Base-by-base conservation (phyloP, 257 asterid genomes). In the Forsythia suspensa region DNA sequence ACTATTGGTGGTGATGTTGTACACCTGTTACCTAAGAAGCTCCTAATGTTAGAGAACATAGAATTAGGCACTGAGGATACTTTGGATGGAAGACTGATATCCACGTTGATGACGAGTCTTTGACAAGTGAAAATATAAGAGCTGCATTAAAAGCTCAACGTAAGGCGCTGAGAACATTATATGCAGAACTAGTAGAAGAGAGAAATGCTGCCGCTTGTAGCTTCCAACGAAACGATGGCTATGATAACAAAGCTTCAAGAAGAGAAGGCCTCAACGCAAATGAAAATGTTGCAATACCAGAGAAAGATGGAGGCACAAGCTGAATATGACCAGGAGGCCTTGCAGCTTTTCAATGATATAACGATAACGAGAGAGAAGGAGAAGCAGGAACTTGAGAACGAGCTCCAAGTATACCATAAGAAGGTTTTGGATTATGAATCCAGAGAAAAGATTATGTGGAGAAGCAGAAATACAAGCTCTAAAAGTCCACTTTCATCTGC, bases 241-340 rank as follows among this genome's bases (percentile, higher is more conserved):
- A 90, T 92, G 97, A 92, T 90, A 57, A 88, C 82, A 13, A 82
- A 89, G 76, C 86, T 92, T 74, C 92, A 90, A 67, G 91, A 90
- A 82, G 97, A 92, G 80, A 92, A 89, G 70, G 90, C 91, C 1
- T 90, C 87, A 13, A 85, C 88, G 83, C 91, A 89, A 77, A 86
- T 29, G 34, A 1, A 29, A 29, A 1, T 1, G 34, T 29, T 29
- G 34, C 34, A 29, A 29, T 29, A 29, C 34, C 34, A 29, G 34
- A 29, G 34, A 29, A 29, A 0, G 34, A 29, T 29, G 34, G 34
- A 29, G 2, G 34, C 0, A 29, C 34, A 10, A 15, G 10, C 15
- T 44, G 51, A 44, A 10, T 44, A 44, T 44, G 16, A 44, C 12
- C 51, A 44, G 12, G 51, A 92, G 79, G 96, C 96, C 0, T 73